phyloP scores from a whole-genome alignment of 2,329 filamentous ascomycete species.

The Neonectria neomacrospora region DNA sequence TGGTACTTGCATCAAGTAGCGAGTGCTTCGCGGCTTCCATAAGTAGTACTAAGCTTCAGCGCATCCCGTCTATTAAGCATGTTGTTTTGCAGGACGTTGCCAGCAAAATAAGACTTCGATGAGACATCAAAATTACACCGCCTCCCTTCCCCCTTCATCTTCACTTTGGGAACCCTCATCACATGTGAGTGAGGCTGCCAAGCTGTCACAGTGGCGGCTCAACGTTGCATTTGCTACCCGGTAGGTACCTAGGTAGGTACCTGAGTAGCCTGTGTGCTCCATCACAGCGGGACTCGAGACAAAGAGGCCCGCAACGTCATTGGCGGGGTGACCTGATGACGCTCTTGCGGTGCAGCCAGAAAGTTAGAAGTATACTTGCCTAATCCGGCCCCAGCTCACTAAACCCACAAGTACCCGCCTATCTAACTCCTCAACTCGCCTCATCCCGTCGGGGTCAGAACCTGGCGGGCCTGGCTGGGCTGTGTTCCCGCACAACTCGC shows the following conservation, averaged over 20 bases:
- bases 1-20: too few species aligned
- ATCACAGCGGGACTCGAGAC: not conserved
- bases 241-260: not conserved
- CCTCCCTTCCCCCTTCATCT: not conserved
- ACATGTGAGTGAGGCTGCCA: not conserved
- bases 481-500: not conserved
- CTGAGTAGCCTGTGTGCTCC: not conserved
- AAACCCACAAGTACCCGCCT: not conserved
- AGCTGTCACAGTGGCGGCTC: not conserved
- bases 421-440: constrained; percentile 14
- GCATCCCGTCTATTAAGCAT: not conserved
- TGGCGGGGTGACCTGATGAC: constrained; percentile 45
- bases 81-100: not conserved
- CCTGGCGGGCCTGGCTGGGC: constrained; percentile 8
- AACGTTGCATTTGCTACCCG: not conserved
- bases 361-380: constrained; percentile 8
- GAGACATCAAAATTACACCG: not conserved
- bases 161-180: not conserved
- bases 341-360: constrained; percentile 2
- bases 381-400: rapidly evolving
- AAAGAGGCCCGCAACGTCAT: constrained; percentile 43
- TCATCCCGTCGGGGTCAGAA: constrained; percentile 6
- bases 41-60: too few species aligned
- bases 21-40: too few species aligned
- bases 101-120: not conserved